Percentiles rank a stretch among this genome's conserved stretches.
phyloP scores from a whole-genome alignment of 768 basidiomycete species.

The Serendipita sp. region DNA sequence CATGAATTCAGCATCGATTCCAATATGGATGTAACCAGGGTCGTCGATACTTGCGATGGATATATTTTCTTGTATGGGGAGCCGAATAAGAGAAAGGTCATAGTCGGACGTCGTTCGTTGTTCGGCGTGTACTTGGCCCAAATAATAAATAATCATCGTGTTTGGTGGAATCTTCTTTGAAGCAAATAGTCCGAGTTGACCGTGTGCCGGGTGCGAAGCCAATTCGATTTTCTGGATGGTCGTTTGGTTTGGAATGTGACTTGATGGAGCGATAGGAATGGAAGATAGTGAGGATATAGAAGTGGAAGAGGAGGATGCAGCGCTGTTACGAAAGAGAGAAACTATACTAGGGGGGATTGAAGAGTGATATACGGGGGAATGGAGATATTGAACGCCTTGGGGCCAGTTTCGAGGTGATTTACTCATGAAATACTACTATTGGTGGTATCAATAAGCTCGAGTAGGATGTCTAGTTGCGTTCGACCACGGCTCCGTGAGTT shows the following conservation, averaged over 20 bases:
- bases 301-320: no score
- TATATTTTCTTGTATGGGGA: not conserved
- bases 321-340: not conserved
- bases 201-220: conserved; percentile 49
- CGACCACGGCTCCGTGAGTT: no score
- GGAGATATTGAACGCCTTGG: not conserved
- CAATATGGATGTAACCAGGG: conserved; percentile 40
- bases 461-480: no score
- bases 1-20: conserved; percentile 51
- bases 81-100: conserved; percentile 63
- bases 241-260: no score
- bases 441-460: no score
- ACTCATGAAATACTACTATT: no score
- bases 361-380: not conserved
- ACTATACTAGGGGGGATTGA: not conserved
- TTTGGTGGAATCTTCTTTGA: conserved; percentile 48
- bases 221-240: not conserved
- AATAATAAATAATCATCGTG: conserved; percentile 61
- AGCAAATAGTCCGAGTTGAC: conserved; percentile 73
- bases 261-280: no score
- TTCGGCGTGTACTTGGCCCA: conserved; percentile 73
- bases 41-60: conserved; percentile 4
- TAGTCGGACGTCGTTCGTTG: conserved; percentile 64
- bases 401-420: not conserved
- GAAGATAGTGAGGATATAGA: no score